Base-by-base conservation (phyloP, 768 basidiomycete genomes). In the Tubosaeta brunneosetosa region DNA sequence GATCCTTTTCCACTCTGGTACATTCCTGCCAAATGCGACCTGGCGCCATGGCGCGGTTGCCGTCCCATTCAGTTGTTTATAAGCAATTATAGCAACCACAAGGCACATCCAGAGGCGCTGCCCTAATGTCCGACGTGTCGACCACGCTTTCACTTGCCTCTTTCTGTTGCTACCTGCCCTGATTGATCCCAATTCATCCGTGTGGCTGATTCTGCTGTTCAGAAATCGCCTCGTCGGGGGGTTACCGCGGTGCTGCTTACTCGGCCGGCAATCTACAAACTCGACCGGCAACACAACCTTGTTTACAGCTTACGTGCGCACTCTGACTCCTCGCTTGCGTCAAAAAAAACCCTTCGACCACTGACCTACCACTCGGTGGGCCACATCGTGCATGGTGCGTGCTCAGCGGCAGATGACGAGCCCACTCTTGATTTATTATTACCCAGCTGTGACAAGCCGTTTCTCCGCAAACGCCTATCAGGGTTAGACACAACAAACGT, bases 381-480 rank as follows among this genome's bases (percentile, higher is more conserved):
- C 10, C 25, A 29, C 46, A 26, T 9, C 45, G 4, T 25, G 33
- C 8, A 22, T 19, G 32, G 31, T 11, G 32, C 31, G 4, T n/a
- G 26, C 40, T 41, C 22, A 17, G 40, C 10, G 22, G 22, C 44
- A 13, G 16, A 47, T 43, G 36, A 41, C 43, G 38, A 49, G 9
- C 19, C 26, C 37, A 31, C 34, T 43, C 16, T 44, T 50, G 19
- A 32, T 50, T 53, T 60, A 56, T 50, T 58, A 65, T 67, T 43
- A 61, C 57, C 44, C 49, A 50, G 46, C 29, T 47, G 22, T 22
- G 43, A 49, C 57, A 56, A 56, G 38, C 50, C 50, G 51, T 31
- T 55, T 60, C 60, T 66, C 68, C 68, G 68, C 53, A 60, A 69
- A 69, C 59, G 68, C 68, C 68, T 69, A 69, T 69, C 68, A 68